Evolutionary conservation across 495 filamentous ascomycete species (phyloP).

Genomic region (Aspergillus heteromorphus): DNA sequence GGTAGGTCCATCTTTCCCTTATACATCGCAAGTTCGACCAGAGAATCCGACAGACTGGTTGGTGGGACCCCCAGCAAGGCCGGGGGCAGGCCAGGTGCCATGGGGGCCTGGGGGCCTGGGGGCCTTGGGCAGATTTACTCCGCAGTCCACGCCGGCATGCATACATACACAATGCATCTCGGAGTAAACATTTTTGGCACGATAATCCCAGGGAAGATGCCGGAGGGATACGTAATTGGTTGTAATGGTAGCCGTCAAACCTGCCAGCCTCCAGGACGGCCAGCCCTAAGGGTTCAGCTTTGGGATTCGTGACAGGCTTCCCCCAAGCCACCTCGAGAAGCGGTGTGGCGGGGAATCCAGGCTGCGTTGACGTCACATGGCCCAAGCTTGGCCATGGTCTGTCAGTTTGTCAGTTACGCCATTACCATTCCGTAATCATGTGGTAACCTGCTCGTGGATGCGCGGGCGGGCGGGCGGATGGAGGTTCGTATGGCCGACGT

Average conservation of each 20-base stretch:
- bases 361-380: conserved; percentile 10
- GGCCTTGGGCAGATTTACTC: not conserved
- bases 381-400: not conserved
- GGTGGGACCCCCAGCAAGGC: not conserved
- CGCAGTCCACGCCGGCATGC: not conserved
- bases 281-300: not conserved
- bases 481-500: not conserved
- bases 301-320: not conserved
- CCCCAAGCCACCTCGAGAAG: not conserved
- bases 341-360: conserved; percentile 1
- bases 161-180: not conserved
- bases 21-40: too few relatives aligned
- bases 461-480: too few relatives aligned
- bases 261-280: not conserved
- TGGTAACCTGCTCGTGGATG: too few relatives aligned
- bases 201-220: not conserved
- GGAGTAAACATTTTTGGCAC: not conserved
- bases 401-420: not conserved
- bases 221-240: not conserved
- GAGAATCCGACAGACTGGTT: not conserved
- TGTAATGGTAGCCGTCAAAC: too few relatives aligned
- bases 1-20: too few relatives aligned
- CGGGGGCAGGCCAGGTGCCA: not conserved
- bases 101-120: too few relatives aligned
- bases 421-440: not conserved